Conservation (phyloP, 2,329 filamentous ascomycete species). For the Calonectria montana region DNA sequence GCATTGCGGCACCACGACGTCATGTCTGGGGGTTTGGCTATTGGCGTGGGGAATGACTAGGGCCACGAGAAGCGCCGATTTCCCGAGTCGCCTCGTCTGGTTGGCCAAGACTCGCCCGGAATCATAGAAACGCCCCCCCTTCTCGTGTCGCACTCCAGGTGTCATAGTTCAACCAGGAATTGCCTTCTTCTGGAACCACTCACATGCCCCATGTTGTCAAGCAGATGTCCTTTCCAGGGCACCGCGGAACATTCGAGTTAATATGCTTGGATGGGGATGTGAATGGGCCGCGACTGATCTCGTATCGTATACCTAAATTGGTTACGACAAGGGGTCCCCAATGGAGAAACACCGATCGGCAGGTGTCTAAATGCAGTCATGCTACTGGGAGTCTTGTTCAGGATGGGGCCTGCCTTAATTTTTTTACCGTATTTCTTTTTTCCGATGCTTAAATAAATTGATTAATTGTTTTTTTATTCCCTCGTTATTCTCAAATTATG, state of each 20-base stretch:
- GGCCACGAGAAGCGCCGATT: conserved; percentile 39
- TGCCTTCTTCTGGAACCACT: conserved; percentile 16
- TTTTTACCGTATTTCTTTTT: neutral
- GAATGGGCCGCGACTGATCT: conserved; percentile 1
- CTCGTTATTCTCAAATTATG: neutral
- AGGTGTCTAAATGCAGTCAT: conserved; percentile 8
- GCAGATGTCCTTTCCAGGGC: neutral
- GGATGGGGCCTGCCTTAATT: neutral
- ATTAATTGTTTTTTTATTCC: neutral
- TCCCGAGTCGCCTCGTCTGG: conserved; percentile 34
- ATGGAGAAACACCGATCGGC: conserved; percentile 28
- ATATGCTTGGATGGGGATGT: neutral
- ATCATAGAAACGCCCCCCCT: conserved; percentile 6
- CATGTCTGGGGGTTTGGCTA: conserved; percentile 31
- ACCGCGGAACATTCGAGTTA: neutral
- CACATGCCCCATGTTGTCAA: conserved; percentile 6
- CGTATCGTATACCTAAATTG: conserved; percentile 26
- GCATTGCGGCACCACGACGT: conserved; percentile 43
- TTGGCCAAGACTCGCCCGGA: conserved; percentile 13
- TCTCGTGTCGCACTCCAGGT: neutral
- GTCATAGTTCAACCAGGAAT: neutral
- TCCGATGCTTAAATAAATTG: neutral
- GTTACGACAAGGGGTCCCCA: neutral
- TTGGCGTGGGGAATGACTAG: conserved; percentile 35
- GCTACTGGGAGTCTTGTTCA: neutral